Evolutionary conservation across 2,329 filamentous ascomycete genomes (phyloP).

Genomic region (Microsporum canis): DNA sequence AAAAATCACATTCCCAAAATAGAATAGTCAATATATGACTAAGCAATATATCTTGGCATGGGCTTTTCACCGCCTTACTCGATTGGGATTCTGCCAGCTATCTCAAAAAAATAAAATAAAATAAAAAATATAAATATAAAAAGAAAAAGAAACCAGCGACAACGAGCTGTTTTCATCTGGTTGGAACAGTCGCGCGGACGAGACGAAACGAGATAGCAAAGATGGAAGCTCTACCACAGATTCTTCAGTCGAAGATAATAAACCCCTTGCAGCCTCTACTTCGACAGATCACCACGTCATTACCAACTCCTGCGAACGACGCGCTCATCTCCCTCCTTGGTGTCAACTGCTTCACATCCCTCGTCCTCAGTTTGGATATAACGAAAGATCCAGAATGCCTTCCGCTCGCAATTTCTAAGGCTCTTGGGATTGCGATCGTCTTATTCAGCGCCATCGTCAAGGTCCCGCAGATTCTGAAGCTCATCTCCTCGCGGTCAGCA

Average conservation of each 20-base stretch:
- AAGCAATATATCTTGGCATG: not conserved
- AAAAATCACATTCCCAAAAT: not conserved
- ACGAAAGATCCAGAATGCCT: conserved; percentile 65
- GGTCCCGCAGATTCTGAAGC: conserved; percentile 91
- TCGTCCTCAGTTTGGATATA: conserved; percentile 72
- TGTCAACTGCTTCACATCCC: conserved; percentile 67
- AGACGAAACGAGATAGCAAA: not conserved
- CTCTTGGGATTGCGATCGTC: conserved; percentile 85
- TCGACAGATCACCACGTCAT: conserved; percentile 57
- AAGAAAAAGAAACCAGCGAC: not conserved
- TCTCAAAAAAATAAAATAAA: not conserved
- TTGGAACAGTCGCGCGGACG: not conserved
- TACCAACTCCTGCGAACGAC: conserved; percentile 64
- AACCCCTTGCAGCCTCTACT: conserved; percentile 40
- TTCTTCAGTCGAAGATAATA: conserved; percentile 31
- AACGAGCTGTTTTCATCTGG: not conserved
- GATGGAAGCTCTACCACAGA: conserved; percentile 36
- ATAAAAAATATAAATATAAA: not conserved
- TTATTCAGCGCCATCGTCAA: conserved; percentile 85
- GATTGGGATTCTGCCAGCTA: not conserved
- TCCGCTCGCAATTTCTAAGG: conserved; percentile 85
- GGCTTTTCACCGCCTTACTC: not conserved
- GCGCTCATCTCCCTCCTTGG: conserved; percentile 71
- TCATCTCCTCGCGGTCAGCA: conserved; percentile 67
- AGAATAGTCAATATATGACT: not conserved